A percentile compares a stretch with the other conserved stretches of the same genome.
Conservation (phyloP, 2,329 filamentous ascomycete genomes). For the Geosmithia flava region DNA sequence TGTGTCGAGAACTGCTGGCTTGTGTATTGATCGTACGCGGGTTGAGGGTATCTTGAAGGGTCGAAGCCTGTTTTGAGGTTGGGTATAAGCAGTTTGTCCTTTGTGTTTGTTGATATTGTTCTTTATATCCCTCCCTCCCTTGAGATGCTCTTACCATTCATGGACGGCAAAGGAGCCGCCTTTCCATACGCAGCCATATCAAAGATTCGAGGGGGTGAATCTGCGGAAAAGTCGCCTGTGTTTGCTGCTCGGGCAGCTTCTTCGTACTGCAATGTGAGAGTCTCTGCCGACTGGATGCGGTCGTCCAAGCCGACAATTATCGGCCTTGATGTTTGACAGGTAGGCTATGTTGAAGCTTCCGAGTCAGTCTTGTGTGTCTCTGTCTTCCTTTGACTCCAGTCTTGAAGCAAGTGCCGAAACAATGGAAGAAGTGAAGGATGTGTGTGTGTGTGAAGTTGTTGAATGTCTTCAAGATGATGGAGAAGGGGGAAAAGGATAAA, state of each 20-base stretch:
- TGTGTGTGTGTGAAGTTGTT: neutral
- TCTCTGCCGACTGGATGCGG: conserved; percentile 44
- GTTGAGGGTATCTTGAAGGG: conserved; percentile 47
- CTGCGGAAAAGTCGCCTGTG: conserved; percentile 41
- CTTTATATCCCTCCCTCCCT: neutral
- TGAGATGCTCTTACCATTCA: conserved; percentile 58
- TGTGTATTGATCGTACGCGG: conserved; percentile 39
- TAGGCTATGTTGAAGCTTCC: conserved; percentile 24
- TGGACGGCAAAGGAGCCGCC: conserved; percentile 46
- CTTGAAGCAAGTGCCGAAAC: neutral
- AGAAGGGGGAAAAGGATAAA: no score
- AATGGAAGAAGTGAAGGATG: neutral
- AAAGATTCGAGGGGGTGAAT: conserved; percentile 33
- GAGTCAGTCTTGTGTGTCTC: neutral
- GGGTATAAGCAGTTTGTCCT: no score
- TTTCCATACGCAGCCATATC: conserved; percentile 56
- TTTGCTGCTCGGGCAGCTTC: conserved; percentile 39
- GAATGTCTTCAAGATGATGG: no score
- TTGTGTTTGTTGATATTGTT: neutral
- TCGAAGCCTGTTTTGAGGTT: conserved; percentile 52
- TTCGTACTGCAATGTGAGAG: conserved; percentile 43
- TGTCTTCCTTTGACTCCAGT: neutral
- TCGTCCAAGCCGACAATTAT: conserved; percentile 44
- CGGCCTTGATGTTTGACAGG: conserved; percentile 38
- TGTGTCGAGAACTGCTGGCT: conserved; percentile 32